Base-by-base conservation (phyloP, 495 filamentous ascomycete genomes). In the Talaromyces liani region DNA sequence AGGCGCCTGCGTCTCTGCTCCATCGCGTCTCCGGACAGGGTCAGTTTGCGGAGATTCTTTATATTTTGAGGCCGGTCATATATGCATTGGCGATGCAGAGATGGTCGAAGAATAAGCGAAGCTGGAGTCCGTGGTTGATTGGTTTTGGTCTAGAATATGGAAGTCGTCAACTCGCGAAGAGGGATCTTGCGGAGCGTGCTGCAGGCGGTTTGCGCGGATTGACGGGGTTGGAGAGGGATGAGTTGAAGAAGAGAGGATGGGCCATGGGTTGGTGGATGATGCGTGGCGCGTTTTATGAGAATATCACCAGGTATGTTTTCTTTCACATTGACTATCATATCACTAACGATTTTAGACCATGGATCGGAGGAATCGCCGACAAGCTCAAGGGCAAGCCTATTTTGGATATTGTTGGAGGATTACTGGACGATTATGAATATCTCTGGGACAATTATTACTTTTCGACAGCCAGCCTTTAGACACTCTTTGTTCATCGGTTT, bases 401-500 rank as follows among this genome's bases (percentile, higher is more conserved):
- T 70, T 82, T 95, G 59, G 87, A 89, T 67, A 76, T 98, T 67
- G 78, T 97, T 16, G 86, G 84, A 1, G 92, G 87, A 60, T 83
- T 98, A 24, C 69, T 98, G 62, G 93, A 96, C 72, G 95, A 98
- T 70, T 98, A 98, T 68, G 91, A 95, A 71, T 97, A 94, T 70
- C 80, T 98, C 16, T 98, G 94, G 94, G 93, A 97, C 76, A 90
- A 96, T 60, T 98, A 96, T 70, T 93, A 98, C 75, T 98, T 98
- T 73, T 82, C 86, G 10, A 89, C 87, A 10, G 84, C 87, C 25
- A 91, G 87, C 1, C 67, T 90, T 64, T 91, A 66, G 77, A 60
- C 65, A 6, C 33, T 12, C 9, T 36, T 36, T 36, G 31, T 36
- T 12, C 9, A 10, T 29, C 27, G 31, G 53, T 36, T n/a, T 45